A percentile compares a stretch with the other conserved stretches of the same genome.
Conservation (phyloP, 1,284 basidiomycete genomes). For the Sutorius eximius region DNA sequence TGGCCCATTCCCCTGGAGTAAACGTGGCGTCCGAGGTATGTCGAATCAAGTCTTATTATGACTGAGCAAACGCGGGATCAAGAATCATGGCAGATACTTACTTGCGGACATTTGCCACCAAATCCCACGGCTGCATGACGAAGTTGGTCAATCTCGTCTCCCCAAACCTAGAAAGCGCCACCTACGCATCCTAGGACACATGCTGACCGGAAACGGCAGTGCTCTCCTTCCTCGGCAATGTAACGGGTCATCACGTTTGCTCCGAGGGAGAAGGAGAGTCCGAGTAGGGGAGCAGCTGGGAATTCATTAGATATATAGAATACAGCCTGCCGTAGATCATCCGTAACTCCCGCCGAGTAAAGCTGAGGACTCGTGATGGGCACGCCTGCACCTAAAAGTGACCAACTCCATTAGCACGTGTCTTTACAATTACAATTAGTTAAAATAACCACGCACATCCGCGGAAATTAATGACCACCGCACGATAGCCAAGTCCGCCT, state of each 20-base stretch:
- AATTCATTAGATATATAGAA: constrained; percentile 75
- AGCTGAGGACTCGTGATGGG: constrained; percentile 80
- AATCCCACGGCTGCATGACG: constrained; percentile 69
- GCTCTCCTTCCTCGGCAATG: constrained; percentile 82
- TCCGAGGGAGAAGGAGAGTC: constrained; percentile 92
- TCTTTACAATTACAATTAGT: constrained; percentile 1
- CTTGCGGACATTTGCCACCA: constrained; percentile 59
- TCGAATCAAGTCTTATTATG: constrained; percentile 54
- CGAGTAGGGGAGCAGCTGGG: constrained; percentile 81
- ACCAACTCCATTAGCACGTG: constrained; percentile 12
- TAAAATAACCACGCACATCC: constrained; percentile 64
- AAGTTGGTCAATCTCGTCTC: constrained; percentile 12
- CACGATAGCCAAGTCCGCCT: constrained; percentile 86
- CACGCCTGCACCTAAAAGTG: constrained; percentile 68
- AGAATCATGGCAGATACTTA: constrained; percentile 34
- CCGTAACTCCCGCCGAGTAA: constrained; percentile 85
- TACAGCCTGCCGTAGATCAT: constrained; percentile 82
- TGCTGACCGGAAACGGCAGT: constrained; percentile 73
- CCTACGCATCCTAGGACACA: constrained; percentile 81
- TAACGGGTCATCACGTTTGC: constrained; percentile 93
- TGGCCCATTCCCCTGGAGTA: constrained; percentile 85
- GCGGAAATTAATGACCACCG: constrained; percentile 87
- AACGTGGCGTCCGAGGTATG: constrained; percentile 65
- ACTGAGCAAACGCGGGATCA: constrained; percentile 13
- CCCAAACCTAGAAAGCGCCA: constrained; percentile 10